Percentiles rank a stretch among this genome's conserved stretches.
These are phyloP conservation scores for Oryza rufipogon DNA, from an alignment of 176 grass and related monocot genomes.

Conservation along the genomic window DNA sequence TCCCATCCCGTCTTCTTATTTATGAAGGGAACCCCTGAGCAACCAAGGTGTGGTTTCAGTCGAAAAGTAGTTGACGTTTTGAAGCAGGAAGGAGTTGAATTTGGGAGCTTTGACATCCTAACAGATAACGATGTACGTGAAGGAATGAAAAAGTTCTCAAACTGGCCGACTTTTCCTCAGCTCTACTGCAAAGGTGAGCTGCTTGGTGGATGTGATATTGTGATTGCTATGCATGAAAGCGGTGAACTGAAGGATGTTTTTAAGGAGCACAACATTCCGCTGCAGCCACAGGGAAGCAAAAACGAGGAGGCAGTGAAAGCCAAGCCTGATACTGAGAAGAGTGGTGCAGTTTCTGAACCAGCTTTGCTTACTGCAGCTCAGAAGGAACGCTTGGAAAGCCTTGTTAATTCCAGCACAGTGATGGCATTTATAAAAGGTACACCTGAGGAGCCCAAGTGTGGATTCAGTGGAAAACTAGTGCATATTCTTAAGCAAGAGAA, in stretches of 20 bases:
- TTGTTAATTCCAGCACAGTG: constrained; percentile 70
- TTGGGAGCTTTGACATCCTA: constrained; percentile 89
- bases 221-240: constrained; percentile 83
- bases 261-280: constrained; percentile 63
- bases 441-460: constrained; percentile 91
- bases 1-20: constrained; percentile 82
- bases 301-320: constrained; percentile 36
- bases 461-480: constrained; percentile 86
- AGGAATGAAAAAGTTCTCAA: constrained; percentile 92
- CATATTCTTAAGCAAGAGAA: constrained; percentile 94
- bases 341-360: constrained; percentile 30
- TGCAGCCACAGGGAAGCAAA: constrained; percentile 48
- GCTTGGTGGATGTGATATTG: constrained; percentile 94
- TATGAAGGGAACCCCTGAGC: constrained; percentile 87
- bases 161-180: constrained; percentile 97
- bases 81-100: constrained; percentile 77
- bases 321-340: constrained; percentile 37
- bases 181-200: constrained; percentile 92
- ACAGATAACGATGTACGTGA: constrained; percentile 82
- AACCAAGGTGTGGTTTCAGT: constrained; percentile 95
- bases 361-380: constrained; percentile 45
- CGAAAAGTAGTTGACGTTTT: constrained; percentile 82
- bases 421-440: constrained; percentile 93
- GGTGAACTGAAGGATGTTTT: constrained; percentile 85
- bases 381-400: constrained; percentile 53